phyloP scores from a whole-genome alignment of 2,329 filamentous ascomycete genomes.

The Beauveria scarabaeidicola region DNA sequence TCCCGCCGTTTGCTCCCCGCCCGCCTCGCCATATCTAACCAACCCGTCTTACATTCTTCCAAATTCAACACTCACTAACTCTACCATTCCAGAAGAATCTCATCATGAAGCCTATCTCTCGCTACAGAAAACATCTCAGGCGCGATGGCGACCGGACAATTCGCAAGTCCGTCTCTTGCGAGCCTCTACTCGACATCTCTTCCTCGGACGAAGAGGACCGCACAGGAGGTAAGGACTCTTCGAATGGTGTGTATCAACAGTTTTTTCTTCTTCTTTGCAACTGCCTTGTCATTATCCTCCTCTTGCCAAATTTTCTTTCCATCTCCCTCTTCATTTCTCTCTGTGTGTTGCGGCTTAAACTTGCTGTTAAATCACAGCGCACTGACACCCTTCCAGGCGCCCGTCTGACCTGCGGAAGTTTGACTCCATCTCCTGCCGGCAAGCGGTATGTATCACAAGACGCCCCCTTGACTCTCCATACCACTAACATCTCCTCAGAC shows the following conservation, averaged over 20 bases:
- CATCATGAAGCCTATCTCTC: constrained; percentile 1
- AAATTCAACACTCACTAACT: not conserved
- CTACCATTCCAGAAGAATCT: not conserved
- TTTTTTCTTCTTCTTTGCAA: not conserved
- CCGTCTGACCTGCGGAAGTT: constrained; percentile 5
- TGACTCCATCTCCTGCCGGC: constrained; percentile 11
- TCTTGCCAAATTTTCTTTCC: not conserved
- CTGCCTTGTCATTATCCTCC: not conserved
- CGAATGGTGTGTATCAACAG: not conserved
- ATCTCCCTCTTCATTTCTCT: no score
- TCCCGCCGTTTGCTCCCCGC: not conserved
- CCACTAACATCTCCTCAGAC: not conserved
- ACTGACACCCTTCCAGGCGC: constrained; percentile 6
- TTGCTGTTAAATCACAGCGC: not conserved
- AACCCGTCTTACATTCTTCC: not conserved
- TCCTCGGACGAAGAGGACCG: constrained; percentile 13
- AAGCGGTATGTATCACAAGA: constrained; percentile 1
- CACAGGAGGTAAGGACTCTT: constrained; percentile 10
- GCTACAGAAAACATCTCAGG: not conserved
- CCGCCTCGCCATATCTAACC: not conserved
- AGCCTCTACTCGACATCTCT: constrained; percentile 9
- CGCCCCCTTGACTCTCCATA: not conserved
- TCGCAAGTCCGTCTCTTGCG: constrained; percentile 12
- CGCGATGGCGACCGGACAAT: constrained; percentile 10
- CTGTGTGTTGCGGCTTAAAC: not conserved